Conservation (phyloP, 805 yeast species). For the Pachysolen tannophilus region DNA sequence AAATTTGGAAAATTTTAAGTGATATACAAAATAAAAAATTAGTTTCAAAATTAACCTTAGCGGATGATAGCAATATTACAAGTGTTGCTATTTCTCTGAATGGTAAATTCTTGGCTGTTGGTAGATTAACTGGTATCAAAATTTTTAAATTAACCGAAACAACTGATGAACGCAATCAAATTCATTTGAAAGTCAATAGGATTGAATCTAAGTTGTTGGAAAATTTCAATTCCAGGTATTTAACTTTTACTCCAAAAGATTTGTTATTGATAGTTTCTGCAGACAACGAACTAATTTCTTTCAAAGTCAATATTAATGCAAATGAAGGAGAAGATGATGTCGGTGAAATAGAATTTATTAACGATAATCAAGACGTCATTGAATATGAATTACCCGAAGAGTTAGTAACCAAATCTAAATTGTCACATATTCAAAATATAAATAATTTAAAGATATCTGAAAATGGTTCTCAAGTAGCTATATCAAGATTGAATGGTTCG, state of each 20-base stretch:
- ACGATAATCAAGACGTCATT: constrained; percentile 26
- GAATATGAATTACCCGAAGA: constrained; percentile 28
- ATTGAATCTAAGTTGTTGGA: constrained; percentile 35
- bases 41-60: constrained; percentile 54
- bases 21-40: constrained; percentile 39
- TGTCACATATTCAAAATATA: constrained; percentile 43
- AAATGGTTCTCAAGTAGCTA: constrained; percentile 37
- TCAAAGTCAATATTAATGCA: constrained; percentile 22
- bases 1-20: constrained; percentile 60
- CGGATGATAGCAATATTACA: constrained; percentile 77
- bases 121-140: constrained; percentile 61
- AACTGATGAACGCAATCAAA: constrained; percentile 21
- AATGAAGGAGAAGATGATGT: constrained; percentile 26
- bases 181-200: constrained; percentile 41
- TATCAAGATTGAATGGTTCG: constrained; percentile 59
- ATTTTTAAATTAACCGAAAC: constrained; percentile 51
- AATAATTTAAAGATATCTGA: constrained; percentile 43
- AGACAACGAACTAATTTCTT: constrained; percentile 50
- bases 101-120: constrained; percentile 62
- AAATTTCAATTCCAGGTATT: constrained; percentile 46
- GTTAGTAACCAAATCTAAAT: constrained; percentile 15
- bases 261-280: constrained; percentile 43
- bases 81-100: constrained; percentile 57
- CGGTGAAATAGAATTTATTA: constrained; percentile 27
- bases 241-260: constrained; percentile 37